A percentile compares a stretch with the other conserved stretches of the same genome.
Evolutionary conservation across 129 eudicot species (phyloP).

Genomic region (Helianthus tuberosus): DNA sequence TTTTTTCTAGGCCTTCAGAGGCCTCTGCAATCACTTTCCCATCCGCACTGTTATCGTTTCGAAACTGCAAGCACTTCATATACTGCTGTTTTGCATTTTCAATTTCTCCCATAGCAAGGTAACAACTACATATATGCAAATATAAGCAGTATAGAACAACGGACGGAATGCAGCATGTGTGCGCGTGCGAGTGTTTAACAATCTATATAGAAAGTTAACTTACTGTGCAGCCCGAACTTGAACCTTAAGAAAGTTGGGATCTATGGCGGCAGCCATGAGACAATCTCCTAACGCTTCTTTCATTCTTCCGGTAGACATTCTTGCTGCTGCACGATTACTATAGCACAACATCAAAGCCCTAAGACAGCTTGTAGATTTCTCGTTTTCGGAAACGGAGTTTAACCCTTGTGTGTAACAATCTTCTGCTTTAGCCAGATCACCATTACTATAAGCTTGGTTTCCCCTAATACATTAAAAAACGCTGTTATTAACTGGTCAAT

Average conservation of each 20-base stretch:
- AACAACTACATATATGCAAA: conserved; percentile 54
- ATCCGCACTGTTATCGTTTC: conserved; percentile 54
- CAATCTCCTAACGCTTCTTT: conserved; percentile 90
- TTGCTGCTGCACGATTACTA: conserved; percentile 95
- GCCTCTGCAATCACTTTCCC: conserved; percentile 70
- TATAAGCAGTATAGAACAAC: neutral
- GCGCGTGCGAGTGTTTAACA: neutral
- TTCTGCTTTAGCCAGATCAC: conserved; percentile 82
- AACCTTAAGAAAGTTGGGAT: conserved; percentile 75
- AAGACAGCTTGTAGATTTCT: conserved; percentile 66
- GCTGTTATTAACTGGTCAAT: neutral
- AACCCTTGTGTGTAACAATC: conserved; percentile 83
- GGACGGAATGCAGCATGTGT: neutral
- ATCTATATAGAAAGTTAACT: conserved; percentile 23
- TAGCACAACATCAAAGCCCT: conserved; percentile 84
- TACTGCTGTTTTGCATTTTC: conserved; percentile 71
- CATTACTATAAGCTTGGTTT: conserved; percentile 85
- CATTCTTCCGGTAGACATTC: conserved; percentile 81
- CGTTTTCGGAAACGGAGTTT: conserved; percentile 70
- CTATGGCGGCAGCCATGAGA: conserved; percentile 70
- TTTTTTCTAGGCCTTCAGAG: conserved; percentile 85
- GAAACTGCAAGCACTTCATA: conserved; percentile 66
- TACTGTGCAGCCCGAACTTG: conserved; percentile 94
- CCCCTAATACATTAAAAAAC: conserved; percentile 52
- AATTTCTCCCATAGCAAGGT: conserved; percentile 86